Evolutionary conservation across 495 filamentous ascomycete genomes (phyloP).

Genomic region (Neurospora sublineolata): DNA sequence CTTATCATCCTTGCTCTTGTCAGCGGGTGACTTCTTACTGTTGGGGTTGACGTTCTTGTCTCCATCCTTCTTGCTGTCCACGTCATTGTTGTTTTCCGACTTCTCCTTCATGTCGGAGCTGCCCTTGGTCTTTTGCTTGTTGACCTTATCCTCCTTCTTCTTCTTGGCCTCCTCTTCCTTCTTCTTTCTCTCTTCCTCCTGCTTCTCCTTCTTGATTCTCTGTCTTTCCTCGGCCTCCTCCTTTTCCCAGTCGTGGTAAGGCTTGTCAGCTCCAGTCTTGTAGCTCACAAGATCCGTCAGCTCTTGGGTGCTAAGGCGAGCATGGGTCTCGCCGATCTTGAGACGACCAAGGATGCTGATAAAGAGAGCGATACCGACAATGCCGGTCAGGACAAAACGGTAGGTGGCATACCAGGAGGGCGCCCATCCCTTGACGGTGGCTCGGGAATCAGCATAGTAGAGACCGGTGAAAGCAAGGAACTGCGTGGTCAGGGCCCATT

Average conservation of each 20-base stretch:
- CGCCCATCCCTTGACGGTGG: slow-evolving; percentile 66
- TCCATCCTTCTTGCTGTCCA: slow-evolving; percentile 5
- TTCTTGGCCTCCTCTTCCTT: slow-evolving; percentile 18
- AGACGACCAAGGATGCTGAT: slow-evolving; percentile 76
- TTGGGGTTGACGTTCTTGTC: slow-evolving; percentile 4
- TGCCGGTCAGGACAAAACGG: slow-evolving; percentile 88
- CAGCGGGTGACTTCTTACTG: neutral
- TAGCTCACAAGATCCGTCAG: slow-evolving; percentile 44
- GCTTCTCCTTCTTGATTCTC: slow-evolving; percentile 20
- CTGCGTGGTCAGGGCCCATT: slow-evolving; percentile 82
- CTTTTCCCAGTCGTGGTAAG: slow-evolving; percentile 28
- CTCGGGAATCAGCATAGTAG: slow-evolving; percentile 78
- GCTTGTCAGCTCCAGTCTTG: slow-evolving; percentile 39
- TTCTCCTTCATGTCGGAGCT: slow-evolving; percentile 7
- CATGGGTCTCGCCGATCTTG: slow-evolving; percentile 53
- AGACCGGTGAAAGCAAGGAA: slow-evolving; percentile 81
- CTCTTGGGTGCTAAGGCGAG: slow-evolving; percentile 44
- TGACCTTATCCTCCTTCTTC: slow-evolving; percentile 13
- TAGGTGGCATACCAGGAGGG: slow-evolving; percentile 88
- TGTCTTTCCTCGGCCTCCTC: slow-evolving; percentile 25
- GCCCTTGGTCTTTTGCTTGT: slow-evolving; percentile 13
- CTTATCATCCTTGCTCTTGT: slow-evolving; percentile 6
- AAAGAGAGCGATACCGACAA: slow-evolving; percentile 83
- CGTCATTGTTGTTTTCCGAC: slow-evolving; percentile 2
- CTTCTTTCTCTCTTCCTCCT: slow-evolving; percentile 24